Evolutionary conservation across 2,329 filamentous ascomycete genomes (phyloP), one percentile per base, ranked within the genome.

Genomic region (Dothideomycetidae sp.): DNA sequence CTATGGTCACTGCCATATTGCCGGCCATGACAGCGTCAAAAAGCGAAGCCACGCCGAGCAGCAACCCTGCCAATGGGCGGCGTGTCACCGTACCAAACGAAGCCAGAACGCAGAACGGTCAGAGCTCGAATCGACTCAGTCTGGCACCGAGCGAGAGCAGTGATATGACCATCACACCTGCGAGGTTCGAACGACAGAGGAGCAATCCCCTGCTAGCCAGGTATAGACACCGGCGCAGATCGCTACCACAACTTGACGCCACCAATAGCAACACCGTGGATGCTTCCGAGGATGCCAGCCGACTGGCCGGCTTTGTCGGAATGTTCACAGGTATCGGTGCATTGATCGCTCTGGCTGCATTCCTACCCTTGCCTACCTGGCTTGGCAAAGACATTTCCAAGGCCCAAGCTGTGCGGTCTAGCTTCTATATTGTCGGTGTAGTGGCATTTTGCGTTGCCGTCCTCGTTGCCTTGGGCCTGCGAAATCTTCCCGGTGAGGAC

Each of bases 1-100:
- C 90, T 1, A 98, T 98, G 90, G 90, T 98, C 13, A 96, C 90
- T 5, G 90, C 90, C 3, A 84, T 93, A 31, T 67, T 98, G 15
- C 90, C 90, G 1, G 77, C 68, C 17, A 74, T 80, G 59, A 72
- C 72, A 9, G 50, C 50, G 10, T 43, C 48, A 18, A 45, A 41
- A 18, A 12, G 31, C n/a, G 23, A 46, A 14, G 42, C 33, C 7
- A 14, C 28, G 4, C 38, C 46, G 42, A 4, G 45, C 45, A 29
- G 7, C 7, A n/a, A n/a, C 21, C 7, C 7, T 26, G 21, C 21
- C 47, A 17, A 42, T 44, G 31, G 47, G 48, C 10, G 50, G 52
- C 37, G 50, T 46, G 18, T 36, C 44, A 28, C 35, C 19, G 46
- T 45, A 39, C 40, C n/a, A 56, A 55, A 46, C 44, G 65, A 39